Evolutionary conservation across 257 asterid genomes (phyloP).

Genomic region (Gentiana macrophylla): DNA sequence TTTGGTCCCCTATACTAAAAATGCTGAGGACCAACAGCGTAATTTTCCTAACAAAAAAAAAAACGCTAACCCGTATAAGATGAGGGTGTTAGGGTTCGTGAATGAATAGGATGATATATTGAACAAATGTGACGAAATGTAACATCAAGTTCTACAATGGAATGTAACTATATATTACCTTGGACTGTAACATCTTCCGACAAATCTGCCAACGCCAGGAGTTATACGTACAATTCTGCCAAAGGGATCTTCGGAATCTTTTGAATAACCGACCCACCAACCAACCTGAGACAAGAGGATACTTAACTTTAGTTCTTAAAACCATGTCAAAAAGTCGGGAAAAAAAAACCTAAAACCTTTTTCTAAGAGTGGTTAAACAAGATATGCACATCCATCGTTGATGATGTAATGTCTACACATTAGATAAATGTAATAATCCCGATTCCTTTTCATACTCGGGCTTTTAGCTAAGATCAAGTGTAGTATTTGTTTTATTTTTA

Average conservation of each 20-base stretch:
- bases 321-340: conserved; percentile 2
- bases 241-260: conserved; percentile 81
- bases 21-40: no score
- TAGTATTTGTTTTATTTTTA: no score
- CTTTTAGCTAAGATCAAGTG: no score
- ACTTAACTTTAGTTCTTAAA: neutral
- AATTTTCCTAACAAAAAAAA: conserved; percentile 1
- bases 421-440: no score
- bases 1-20: no score
- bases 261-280: conserved; percentile 98
- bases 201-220: conserved; percentile 82
- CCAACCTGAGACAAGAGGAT: conserved; percentile 52
- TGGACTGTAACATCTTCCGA: conserved; percentile 84
- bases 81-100: no score
- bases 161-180: conserved; percentile 33
- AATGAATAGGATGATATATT: neutral
- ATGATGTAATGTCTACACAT: no score
- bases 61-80: no score
- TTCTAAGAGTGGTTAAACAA: no score
- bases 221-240: conserved; percentile 78
- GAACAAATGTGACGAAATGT: neutral
- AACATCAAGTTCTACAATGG: neutral
- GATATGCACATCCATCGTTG: no score
- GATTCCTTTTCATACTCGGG: no score
- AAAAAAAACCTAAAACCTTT: neutral